Percentiles rank a stretch among this genome's conserved stretches.
phyloP scores from a whole-genome alignment of 2,329 filamentous ascomycete species.

The Curvularia hawaiiensis region DNA sequence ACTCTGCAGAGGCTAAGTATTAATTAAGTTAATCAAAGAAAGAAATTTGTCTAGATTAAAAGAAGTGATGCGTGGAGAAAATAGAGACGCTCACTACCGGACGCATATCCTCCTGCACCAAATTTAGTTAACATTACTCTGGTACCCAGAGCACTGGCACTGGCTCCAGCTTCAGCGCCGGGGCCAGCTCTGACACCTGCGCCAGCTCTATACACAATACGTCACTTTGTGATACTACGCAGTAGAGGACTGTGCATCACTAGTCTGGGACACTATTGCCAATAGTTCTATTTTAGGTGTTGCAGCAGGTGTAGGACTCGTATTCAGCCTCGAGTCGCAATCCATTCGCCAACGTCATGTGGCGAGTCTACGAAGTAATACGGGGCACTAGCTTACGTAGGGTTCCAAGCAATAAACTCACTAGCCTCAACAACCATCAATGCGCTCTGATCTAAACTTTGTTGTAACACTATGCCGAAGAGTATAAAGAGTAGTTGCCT shows the following conservation, averaged over 20 bases:
- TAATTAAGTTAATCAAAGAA: too few relatives aligned
- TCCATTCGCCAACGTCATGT: neutral
- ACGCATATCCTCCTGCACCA: too few relatives aligned
- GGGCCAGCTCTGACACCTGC: too few relatives aligned
- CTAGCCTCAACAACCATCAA: neutral
- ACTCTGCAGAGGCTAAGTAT: too few relatives aligned
- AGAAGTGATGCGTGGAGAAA: too few relatives aligned
- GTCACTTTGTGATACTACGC: neutral
- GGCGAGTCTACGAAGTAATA: neutral
- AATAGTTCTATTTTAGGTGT: neutral
- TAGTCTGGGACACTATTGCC: neutral
- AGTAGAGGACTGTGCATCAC: neutral
- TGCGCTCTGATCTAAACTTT: neutral
- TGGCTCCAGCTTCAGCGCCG: too few relatives aligned
- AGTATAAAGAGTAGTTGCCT: neutral
- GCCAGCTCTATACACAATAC: too few relatives aligned
- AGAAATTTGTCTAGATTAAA: too few relatives aligned
- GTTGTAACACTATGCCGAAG: neutral
- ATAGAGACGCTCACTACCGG: too few relatives aligned
- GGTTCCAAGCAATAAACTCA: constrained; percentile 3
- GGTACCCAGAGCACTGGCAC: too few relatives aligned
- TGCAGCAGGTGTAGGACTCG: neutral
- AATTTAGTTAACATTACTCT: too few relatives aligned
- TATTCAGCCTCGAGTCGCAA: neutral
- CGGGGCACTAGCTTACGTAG: constrained; percentile 1